Conservation (phyloP, 768 basidiomycete genomes). For the Russula sp. region DNA sequence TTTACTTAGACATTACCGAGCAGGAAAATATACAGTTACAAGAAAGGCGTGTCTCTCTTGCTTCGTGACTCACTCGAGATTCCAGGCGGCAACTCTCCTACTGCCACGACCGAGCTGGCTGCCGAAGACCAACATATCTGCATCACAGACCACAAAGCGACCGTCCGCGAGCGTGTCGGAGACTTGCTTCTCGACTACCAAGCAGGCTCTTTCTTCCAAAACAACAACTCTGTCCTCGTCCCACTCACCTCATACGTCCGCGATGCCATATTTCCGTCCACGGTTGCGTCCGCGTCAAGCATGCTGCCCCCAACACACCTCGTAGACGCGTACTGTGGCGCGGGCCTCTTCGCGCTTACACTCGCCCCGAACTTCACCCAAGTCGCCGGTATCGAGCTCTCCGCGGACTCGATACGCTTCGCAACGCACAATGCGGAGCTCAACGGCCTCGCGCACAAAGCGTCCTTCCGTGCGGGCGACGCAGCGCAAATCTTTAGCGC, state of each 20-base stretch:
- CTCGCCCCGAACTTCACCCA: conserved; percentile 69
- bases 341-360: conserved; percentile 82
- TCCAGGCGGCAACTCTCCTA: conserved; percentile 33
- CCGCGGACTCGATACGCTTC: conserved; percentile 62
- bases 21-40: conserved; percentile 79
- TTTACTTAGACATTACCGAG: background rate
- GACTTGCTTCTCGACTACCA: conserved; percentile 78
- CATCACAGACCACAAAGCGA: conserved; percentile 76
- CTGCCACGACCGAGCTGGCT: conserved; percentile 30
- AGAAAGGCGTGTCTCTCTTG: conserved; percentile 84
- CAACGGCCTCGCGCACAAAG: conserved; percentile 56
- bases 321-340: conserved; percentile 93
- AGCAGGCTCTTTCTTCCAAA: conserved; percentile 94
- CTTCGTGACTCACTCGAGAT: conserved; percentile 76
- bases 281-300: conserved; percentile 23
- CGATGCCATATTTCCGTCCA: conserved; percentile 57
- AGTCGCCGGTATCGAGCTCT: conserved; percentile 90
- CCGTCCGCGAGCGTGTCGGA: conserved; percentile 83
- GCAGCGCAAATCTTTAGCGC: conserved; percentile 80
- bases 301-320: conserved; percentile 64
- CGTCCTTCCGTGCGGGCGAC: conserved; percentile 74
- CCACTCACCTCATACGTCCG: conserved; percentile 83
- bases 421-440: conserved; percentile 65
- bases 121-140: conserved; percentile 62
- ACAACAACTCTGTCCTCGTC: conserved; percentile 90